Conservation (phyloP, 2,329 filamentous ascomycete genomes). For the Domatiomyces globalis region DNA sequence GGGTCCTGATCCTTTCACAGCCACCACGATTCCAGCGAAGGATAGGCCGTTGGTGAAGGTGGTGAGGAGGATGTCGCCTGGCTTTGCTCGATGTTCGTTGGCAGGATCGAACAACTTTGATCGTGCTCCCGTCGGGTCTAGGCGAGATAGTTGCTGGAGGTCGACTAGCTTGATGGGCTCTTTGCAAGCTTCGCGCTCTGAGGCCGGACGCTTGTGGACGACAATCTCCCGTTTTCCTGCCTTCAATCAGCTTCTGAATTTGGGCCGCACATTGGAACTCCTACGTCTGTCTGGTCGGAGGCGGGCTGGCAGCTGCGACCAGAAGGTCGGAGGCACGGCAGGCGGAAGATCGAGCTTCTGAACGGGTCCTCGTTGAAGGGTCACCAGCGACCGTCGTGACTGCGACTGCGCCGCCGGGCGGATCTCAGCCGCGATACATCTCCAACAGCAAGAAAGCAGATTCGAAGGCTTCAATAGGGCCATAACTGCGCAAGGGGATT, state of each 20-base stretch:
- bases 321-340: conserved; percentile 29
- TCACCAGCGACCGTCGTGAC: conserved; percentile 36
- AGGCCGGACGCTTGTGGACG: conserved; percentile 36
- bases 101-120: conserved; percentile 60
- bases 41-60: conserved; percentile 74
- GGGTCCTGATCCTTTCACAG: conserved; percentile 72
- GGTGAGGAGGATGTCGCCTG: conserved; percentile 84
- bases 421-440: conserved; percentile 46
- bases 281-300: conserved; percentile 27
- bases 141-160: conserved; percentile 51
- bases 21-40: conserved; percentile 76
- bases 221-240: conserved; percentile 37
- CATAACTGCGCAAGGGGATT: conserved; percentile 32
- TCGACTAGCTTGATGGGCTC: conserved; percentile 57
- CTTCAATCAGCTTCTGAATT: conserved; percentile 2
- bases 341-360: conserved; percentile 27
- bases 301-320: conserved; percentile 29
- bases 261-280: background rate
- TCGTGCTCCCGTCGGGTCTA: conserved; percentile 76
- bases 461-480: conserved; percentile 40
- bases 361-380: conserved; percentile 32
- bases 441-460: conserved; percentile 59
- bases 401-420: conserved; percentile 34
- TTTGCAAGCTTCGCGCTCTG: conserved; percentile 26
- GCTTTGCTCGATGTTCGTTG: conserved; percentile 65